A percentile compares a stretch with the other conserved stretches of the same genome.
phyloP scores from a whole-genome alignment of 2,329 filamentous ascomycete species.

The Dothideomycetes sp. region DNA sequence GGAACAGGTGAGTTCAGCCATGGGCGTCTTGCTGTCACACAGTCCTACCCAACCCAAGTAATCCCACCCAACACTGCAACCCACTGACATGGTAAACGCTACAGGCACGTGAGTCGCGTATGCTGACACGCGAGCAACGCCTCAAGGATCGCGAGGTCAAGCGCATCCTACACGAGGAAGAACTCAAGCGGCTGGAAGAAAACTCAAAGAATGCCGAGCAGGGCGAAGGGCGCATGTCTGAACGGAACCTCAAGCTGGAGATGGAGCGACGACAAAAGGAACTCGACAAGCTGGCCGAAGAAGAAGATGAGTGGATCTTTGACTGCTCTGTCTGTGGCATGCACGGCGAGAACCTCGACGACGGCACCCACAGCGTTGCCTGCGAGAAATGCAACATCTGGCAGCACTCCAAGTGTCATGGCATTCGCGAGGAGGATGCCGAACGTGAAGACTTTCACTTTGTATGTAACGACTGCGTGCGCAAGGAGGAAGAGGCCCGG shows the following conservation, averaged over 20 bases:
- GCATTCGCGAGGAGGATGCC: constrained; percentile 65
- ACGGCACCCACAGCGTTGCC: constrained; percentile 84
- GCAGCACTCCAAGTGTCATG: constrained; percentile 92
- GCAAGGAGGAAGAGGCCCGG: constrained; percentile 51
- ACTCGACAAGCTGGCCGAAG: constrained; percentile 55
- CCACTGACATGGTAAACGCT: constrained; percentile 14
- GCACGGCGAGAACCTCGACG: constrained; percentile 79
- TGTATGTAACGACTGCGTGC: constrained; percentile 67
- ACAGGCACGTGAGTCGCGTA: constrained; percentile 63
- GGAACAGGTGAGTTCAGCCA: constrained; percentile 39
- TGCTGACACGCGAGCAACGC: constrained; percentile 76
- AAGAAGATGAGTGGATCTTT: constrained; percentile 84
- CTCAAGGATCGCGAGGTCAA: constrained; percentile 77
- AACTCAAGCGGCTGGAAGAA: constrained; percentile 68
- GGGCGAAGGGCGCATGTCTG: constrained; percentile 49
- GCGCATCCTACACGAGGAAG: constrained; percentile 73
- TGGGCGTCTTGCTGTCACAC: constrained; percentile 8
- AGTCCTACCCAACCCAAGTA: background rate
- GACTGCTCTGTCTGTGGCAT: constrained; percentile 82
- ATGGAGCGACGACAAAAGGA: constrained; percentile 71
- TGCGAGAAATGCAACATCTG: constrained; percentile 92
- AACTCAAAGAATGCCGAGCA: constrained; percentile 49
- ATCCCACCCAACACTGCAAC: background rate
- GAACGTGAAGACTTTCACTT: constrained; percentile 83
- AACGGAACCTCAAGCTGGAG: constrained; percentile 69